phyloP scores from a whole-genome alignment of 106 monocot species.

The Agapanthus africanus region DNA sequence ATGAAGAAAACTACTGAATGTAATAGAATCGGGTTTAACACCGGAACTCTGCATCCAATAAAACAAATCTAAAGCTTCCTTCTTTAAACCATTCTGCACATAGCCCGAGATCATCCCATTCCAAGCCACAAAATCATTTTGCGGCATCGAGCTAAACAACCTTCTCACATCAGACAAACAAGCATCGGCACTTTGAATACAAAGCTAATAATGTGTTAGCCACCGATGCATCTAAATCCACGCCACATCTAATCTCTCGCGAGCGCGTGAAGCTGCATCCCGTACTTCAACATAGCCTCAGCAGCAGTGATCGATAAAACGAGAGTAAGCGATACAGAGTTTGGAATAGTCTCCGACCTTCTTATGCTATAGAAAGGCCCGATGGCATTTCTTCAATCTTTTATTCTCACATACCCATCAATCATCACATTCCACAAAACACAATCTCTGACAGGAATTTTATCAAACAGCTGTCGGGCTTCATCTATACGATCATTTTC shows the following conservation, averaged over 20 bases:
- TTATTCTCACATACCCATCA: conserved; percentile 51
- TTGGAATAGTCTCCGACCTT: conserved; percentile 20
- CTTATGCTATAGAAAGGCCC: conserved; percentile 60
- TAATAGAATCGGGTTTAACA: conserved; percentile 72
- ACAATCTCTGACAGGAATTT: conserved; percentile 59
- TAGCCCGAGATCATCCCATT: conserved; percentile 83
- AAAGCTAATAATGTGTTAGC: conserved; percentile 79
- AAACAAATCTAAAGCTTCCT: conserved; percentile 56
- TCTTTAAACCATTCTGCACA: conserved; percentile 70
- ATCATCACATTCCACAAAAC: conserved; percentile 95
- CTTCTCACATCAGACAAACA: conserved; percentile 35
- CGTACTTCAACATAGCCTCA: conserved; percentile 44
- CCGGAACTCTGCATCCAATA: conserved; percentile 51
- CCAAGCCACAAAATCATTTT: conserved; percentile 62
- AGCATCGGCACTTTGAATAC: conserved; percentile 75
- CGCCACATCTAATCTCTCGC: conserved; percentile 34
- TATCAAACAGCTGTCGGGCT: conserved; percentile 71
- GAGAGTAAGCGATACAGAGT: conserved; percentile 55
- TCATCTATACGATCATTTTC: conserved; percentile 28
- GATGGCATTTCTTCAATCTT: conserved; percentile 31
- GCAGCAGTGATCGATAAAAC: conserved; percentile 59
- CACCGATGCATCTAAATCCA: conserved; percentile 55
- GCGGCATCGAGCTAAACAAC: conserved; percentile 50
- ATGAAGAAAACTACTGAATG: conserved; percentile 71
- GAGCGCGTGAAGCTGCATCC: conserved; percentile 63